Base-by-base conservation (phyloP, 257 asterid genomes). In the Ilex asprella region DNA sequence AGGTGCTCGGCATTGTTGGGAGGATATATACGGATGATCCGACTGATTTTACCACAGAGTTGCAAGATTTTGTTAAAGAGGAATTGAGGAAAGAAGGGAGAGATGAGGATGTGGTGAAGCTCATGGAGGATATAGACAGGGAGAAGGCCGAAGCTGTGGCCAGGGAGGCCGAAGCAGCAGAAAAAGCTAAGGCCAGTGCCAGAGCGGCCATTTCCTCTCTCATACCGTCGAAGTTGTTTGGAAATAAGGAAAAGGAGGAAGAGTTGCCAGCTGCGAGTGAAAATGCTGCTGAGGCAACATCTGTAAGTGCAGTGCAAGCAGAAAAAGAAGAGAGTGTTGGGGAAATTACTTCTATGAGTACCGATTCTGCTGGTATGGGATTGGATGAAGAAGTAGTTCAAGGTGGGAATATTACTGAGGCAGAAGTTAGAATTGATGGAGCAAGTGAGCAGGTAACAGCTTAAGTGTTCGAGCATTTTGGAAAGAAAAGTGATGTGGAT, bases 111-210 rank as follows among this genome's bases (percentile, higher is more conserved):
- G 75, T 92, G 74, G 69, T 81, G 5, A 84, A 82, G 68, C 70
- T 92, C 52, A 82, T 79, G 54, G 70, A 75, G n/a, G 89, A 83
- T 46, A 65, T 92, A 0, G 95, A 89, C 47, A 79, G 78, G 73
- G 91, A 82, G 84, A 85, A 82, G 73, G 86, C 84, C 11, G 87
- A 80, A 56, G 87, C 87, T 29, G 94, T 81, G 10, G 99, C 93
- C 41, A 82, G 76, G 70, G 92, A 67, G 51, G 93, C 78, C 43
- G 96, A 86, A 73, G 97, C 82, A 62, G 95, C 95, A 3, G 96
- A 82, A 64, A 77, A 62, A 46, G 88, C 84, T 1, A 92, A 89
- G 79, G 91, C 82, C 6, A 89, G 85, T 55, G 82, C 96, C 6
- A 77, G 80, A 49, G 83, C 75, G 2, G 88, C 95, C 1, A 77